These are phyloP conservation scores for Amborella trichopoda DNA, from an alignment of 164 flowering plant genomes.

Conservation along the genomic window DNA sequence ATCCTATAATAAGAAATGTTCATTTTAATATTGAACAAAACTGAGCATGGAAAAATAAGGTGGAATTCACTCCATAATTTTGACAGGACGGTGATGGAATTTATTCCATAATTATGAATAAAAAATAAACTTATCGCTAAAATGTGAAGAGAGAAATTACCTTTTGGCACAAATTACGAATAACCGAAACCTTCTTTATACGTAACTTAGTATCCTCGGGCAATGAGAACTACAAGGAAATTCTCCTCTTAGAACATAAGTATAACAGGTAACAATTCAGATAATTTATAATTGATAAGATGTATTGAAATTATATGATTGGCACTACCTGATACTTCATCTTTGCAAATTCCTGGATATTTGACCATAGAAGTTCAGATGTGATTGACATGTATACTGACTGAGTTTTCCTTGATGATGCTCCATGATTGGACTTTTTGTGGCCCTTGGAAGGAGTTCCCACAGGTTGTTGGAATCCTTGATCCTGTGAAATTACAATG, in stretches of 20 bases:
- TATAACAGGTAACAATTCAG: background rate
- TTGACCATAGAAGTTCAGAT: constrained; percentile 74
- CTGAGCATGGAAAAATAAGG: too few relatives aligned
- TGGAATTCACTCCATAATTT: too few relatives aligned
- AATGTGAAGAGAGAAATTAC: constrained; percentile 21
- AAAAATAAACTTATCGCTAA: background rate
- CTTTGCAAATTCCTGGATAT: constrained; percentile 71
- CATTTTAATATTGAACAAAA: too few relatives aligned
- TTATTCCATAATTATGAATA: background rate
- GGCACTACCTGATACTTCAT: constrained; percentile 76
- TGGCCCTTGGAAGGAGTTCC: constrained; percentile 43
- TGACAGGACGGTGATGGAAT: background rate
- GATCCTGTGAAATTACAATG: constrained; percentile 33
- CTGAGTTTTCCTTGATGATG: constrained; percentile 29
- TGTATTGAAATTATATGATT: too few relatives aligned
- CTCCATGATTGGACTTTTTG: constrained; percentile 30
- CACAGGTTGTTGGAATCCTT: constrained; percentile 29
- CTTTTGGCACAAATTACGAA: constrained; percentile 94
- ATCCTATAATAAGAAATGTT: background rate
- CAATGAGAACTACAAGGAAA: constrained; percentile 54
- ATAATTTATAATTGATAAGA: background rate
- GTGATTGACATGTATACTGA: constrained; percentile 37
- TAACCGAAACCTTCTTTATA: constrained; percentile 64
- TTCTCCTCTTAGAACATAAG: background rate
- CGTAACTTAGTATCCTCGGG: constrained; percentile 57